Conservation (phyloP, 805 yeast species). For the Tetrapisispora nanseiensis region DNA sequence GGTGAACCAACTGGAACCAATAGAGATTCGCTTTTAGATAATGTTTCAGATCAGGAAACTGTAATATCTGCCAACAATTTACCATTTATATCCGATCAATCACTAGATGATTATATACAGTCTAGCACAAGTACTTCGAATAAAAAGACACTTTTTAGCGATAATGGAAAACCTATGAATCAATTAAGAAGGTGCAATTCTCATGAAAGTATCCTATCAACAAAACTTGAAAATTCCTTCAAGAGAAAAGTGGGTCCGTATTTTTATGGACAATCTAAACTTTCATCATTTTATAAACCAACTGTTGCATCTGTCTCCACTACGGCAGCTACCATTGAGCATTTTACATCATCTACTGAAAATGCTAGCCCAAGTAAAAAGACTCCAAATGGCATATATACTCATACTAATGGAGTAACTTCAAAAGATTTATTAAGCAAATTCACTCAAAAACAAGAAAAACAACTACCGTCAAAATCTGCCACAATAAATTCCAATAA, state of each 20-base stretch:
- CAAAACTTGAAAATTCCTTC: neutral
- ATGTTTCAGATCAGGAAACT: slow-evolving; percentile 19
- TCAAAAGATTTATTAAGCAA: slow-evolving; percentile 11
- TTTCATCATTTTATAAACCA: neutral
- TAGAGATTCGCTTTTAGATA: neutral
- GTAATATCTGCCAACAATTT: slow-evolving; percentile 15
- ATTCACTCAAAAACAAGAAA: neutral
- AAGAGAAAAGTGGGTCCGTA: neutral
- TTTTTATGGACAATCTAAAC: neutral
- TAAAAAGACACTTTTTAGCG: neutral
- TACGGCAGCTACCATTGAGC: neutral
- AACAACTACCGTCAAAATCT: neutral
- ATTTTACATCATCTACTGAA: neutral
- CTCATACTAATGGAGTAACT: neutral
- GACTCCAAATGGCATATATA: neutral
- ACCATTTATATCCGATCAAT: neutral
- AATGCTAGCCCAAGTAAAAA: neutral
- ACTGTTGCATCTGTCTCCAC: slow-evolving; percentile 1
- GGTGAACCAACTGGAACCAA: neutral
- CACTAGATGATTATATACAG: neutral
- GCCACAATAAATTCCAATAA: neutral
- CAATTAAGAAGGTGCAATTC: slow-evolving; percentile 26
- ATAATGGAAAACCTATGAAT: neutral
- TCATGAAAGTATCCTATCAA: slow-evolving; percentile 27
- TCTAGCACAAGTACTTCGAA: neutral